Base-by-base conservation (phyloP, 768 basidiomycete genomes). In the Phanerochaete carnosa region DNA sequence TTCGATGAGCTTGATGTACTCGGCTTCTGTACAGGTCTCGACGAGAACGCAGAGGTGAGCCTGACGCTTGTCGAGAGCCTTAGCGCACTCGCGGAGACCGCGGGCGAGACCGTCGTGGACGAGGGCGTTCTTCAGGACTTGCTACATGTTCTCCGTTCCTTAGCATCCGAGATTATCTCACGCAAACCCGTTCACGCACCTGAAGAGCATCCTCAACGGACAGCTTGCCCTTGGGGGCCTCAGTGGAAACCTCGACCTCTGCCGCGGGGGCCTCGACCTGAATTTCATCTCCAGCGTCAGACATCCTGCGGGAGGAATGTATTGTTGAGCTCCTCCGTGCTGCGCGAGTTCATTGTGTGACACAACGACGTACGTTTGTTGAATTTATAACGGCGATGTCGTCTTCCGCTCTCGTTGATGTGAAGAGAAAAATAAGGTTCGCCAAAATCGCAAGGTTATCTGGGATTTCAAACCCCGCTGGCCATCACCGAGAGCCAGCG, bases 1-100 rank as follows among this genome's bases (percentile, higher is more conserved):
- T 80, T 98, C 95, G 68, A 99, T 97, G 81, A 99, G 93, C 83
- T 98, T 98, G 87, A 97, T 92, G 85, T 99, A 98, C 79, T 98
- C 96, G 67, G 95, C 92, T 80, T 98, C 96, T 56, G 92, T 95
- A 84, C 95, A 97, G 59, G 94, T 94, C 87, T 99, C 96, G 74
- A 98, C 95, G 71, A 99, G 89, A 63, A 99, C 95, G 79, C 96
- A 98, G 51, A 98, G 83, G 77, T 98, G 96, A 59, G 95, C 96
- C 83, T 95, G 93, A 70, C 95, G 90, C 82, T 95, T 97, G 85
- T 99, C 96, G 67, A 99, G 84, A 62, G 96, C 93, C 83, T 99
- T 99, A 73, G 96, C 91, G 72, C 87, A 90, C 82, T 99, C 96
- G 66, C 95, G 93, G 66, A 99, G 90, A 77, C 96, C 96, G 66